phyloP scores from a whole-genome alignment of 495 filamentous ascomycete species.

The Trichoderma virens region DNA sequence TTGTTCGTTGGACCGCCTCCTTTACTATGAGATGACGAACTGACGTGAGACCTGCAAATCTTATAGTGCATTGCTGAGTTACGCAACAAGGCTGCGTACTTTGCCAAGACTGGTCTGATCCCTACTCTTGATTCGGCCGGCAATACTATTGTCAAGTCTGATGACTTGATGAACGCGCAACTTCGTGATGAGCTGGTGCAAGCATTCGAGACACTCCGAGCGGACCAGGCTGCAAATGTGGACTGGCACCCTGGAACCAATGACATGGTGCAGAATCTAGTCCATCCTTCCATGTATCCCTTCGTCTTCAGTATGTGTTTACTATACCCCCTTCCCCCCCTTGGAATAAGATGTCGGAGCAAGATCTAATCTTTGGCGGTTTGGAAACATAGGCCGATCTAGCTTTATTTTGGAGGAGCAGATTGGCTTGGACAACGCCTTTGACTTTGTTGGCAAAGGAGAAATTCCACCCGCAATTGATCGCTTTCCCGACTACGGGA shows the following conservation, averaged over 20 bases:
- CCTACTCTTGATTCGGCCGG: constrained; percentile 23
- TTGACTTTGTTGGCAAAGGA: constrained; percentile 27
- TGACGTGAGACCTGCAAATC: neutral
- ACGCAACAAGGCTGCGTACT: constrained; percentile 32
- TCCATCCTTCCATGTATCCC: constrained; percentile 57
- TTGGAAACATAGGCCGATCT: neutral
- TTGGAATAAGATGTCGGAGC: too few species aligned
- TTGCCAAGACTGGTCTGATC: constrained; percentile 28
- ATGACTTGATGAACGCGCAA: constrained; percentile 16
- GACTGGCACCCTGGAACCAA: constrained; percentile 55
- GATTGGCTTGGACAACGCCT: constrained; percentile 21
- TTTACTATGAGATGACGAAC: neutral
- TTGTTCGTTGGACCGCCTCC: constrained; percentile 19
- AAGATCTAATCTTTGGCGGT: neutral
- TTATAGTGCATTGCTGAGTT: constrained; percentile 43
- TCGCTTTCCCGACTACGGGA: neutral
- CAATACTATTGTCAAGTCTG: constrained; percentile 23
- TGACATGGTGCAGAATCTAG: constrained; percentile 49
- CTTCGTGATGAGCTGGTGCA: constrained; percentile 15
- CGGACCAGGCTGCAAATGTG: constrained; percentile 34
- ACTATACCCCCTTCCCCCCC: neutral
- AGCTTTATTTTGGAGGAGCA: constrained; percentile 28
- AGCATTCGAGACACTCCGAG: constrained; percentile 28
- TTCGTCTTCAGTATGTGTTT: constrained; percentile 39
- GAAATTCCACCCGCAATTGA: constrained; percentile 12